A percentile compares a stretch with the other conserved stretches of the same genome.
phyloP scores from a whole-genome alignment of 164 flowering plant genomes.

The Echeveria elegans region DNA sequence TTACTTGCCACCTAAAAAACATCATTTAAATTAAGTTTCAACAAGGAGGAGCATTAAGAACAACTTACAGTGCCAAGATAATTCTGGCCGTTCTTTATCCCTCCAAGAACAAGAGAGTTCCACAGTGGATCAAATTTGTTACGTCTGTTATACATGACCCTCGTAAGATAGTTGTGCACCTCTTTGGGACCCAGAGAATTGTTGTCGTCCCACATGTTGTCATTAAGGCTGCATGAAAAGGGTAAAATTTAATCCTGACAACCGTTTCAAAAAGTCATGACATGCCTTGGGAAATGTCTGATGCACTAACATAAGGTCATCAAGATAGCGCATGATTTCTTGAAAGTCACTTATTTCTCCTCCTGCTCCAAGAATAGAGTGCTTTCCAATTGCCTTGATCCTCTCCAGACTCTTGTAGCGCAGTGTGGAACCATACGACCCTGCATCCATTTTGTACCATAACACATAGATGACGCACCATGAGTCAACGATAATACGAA shows the following conservation, averaged over 20 bases:
- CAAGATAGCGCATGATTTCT: conserved; percentile 76
- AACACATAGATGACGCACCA: neutral
- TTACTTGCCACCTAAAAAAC: neutral
- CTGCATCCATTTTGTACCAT: conserved; percentile 24
- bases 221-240: conserved; percentile 50
- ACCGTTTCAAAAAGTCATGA: neutral
- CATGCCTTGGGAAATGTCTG: neutral
- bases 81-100: conserved; percentile 26
- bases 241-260: neutral
- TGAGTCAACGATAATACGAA: neutral
- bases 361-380: conserved; percentile 93
- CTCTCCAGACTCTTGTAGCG: conserved; percentile 91
- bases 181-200: conserved; percentile 95
- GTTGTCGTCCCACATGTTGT: conserved; percentile 99
- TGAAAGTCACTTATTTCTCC: conserved; percentile 99
- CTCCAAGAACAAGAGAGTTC: conserved; percentile 95
- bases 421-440: conserved; percentile 90
- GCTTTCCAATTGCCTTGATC: conserved; percentile 77
- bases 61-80: conserved; percentile 69
- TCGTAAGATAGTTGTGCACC: conserved; percentile 74
- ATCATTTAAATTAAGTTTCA: conserved; percentile 1
- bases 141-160: conserved; percentile 69
- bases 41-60: neutral
- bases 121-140: conserved; percentile 80
- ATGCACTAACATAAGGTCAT: conserved; percentile 76